Evolutionary conservation across 2,329 filamentous ascomycete species (phyloP), one percentile per base, ranked within the genome.

Genomic region (Trichoderma polysporum): DNA sequence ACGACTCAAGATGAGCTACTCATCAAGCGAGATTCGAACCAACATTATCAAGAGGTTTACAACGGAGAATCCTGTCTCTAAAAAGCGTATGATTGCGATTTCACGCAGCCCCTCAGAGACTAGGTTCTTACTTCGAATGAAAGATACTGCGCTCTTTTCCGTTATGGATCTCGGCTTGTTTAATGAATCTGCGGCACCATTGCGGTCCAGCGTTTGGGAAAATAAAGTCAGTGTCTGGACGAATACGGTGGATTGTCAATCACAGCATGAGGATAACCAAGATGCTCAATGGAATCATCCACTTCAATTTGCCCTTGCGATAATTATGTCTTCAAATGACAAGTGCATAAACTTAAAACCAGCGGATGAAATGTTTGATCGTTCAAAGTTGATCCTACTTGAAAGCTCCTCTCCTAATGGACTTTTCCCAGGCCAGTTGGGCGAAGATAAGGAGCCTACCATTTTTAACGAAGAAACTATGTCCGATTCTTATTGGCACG

Each of bases 141-240:
- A 52, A 19, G 53, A 57, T 0, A 41, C 15, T 3, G 9, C 39
- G 1, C 9, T 57, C 0, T 57, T 57, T 29, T n/a, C 37, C 17
- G 53, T 22, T 13, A 29, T 57, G 17, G 53, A 57, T 6, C 22
- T 29, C 1, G 53, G 53, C 22, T 27, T 57, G 3, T 39, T 57
- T 1, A 8, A 57, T 15, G 8, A 52, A 17, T 25, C 3, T 13
- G n/a, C 8, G 17, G 7, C 9, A 10, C n/a, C 8, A 27, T 27
- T 6, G 8, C 2, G 25, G 35, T 3, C 1, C n/a, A 3, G 2
- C 1, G 17, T 2, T 2, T 39, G 19, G 22, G 8, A 2, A 6
- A 39, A 33, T 13, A 6, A 8, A 12, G 10, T 57, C 8, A 2
- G 17, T 3, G 33, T n/a, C 4, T 57, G 53, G 53, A n/a, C 13